Base-by-base conservation (phyloP, 805 yeast genomes). In the Millerozyma miso region DNA sequence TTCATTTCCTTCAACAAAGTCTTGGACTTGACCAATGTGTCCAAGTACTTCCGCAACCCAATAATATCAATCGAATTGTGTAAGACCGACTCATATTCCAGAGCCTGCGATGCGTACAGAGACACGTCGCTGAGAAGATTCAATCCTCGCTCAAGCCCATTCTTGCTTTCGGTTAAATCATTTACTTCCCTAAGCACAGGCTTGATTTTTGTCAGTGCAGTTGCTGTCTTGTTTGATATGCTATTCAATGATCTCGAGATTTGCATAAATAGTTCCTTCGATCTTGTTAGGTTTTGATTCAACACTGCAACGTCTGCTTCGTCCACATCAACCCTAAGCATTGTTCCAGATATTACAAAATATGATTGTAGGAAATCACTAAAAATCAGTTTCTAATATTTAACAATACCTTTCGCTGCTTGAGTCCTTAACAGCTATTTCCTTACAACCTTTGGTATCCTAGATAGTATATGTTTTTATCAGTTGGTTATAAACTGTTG, bases 281-380 rank as follows among this genome's bases (percentile, higher is more conserved):
- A 77, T 41, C 79, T 75, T 38, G 71, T 62, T 29, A 90, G 69
- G 41, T 85, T 82, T 54, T 85, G 93, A 40, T 87, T 85, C 26
- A 89, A 73, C 3, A 89, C 89, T 2, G 88, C 82, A 29, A 88
- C 81, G 52, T 88, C 96, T 2, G 90, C 89, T 58, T 84, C 91
- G 54, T 85, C 90, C 2, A 81, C 68, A 53, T 84, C 90, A 10
- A 60, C 61, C 23, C 46, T 53, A 23, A 23, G 29, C 29, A 23
- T 23, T 23, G 6, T 23, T 10, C 29, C n/a, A n/a, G n/a, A n/a
- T n/a, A n/a, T n/a, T n/a, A n/a, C n/a, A n/a, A n/a, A n/a, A n/a
- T n/a, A n/a, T n/a, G n/a, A n/a, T n/a, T n/a, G n/a, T n/a, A n/a
- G n/a, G n/a, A n/a, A n/a, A n/a, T n/a, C n/a, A n/a, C n/a, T n/a